phyloP scores from a whole-genome alignment of 352 stramenopile species.

The Hyaloperonospora arabidopsidis region DNA sequence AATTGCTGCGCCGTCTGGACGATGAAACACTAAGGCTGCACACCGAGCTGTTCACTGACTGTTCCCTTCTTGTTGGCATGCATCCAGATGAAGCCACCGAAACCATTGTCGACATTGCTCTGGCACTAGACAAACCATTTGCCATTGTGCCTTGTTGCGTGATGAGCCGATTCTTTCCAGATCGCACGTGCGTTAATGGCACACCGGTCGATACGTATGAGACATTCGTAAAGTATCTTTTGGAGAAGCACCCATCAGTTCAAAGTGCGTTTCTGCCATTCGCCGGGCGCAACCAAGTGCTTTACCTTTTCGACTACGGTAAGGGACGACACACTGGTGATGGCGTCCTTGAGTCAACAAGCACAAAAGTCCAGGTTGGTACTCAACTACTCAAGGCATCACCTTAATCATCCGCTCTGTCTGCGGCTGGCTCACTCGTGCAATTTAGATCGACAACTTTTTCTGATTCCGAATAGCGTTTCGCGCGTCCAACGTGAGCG shows the following conservation, averaged over 20 bases:
- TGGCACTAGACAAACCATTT: constrained; percentile 87
- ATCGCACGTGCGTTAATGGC: constrained; percentile 47
- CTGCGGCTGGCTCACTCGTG: neutral
- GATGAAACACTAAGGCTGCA: constrained; percentile 43
- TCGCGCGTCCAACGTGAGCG: constrained; percentile 47
- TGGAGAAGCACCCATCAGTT: constrained; percentile 69
- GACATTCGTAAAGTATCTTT: constrained; percentile 72
- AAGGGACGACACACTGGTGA: constrained; percentile 6
- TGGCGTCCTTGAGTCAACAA: neutral
- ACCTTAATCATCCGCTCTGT: neutral
- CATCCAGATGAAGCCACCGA: constrained; percentile 95
- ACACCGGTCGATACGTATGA: constrained; percentile 73
- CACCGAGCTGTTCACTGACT: constrained; percentile 56
- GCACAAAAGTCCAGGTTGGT: constrained; percentile 3
- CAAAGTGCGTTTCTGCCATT: constrained; percentile 64
- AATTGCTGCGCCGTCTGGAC: constrained; percentile 57
- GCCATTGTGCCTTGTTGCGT: constrained; percentile 95
- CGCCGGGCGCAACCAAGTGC: constrained; percentile 75
- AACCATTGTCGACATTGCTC: constrained; percentile 89
- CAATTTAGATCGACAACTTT: constrained; percentile 8
- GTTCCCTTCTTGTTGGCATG: constrained; percentile 88
- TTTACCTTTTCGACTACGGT: constrained; percentile 68
- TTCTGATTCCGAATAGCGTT: constrained; percentile 35
- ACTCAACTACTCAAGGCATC: neutral
- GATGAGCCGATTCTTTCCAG: constrained; percentile 89